Conservation (phyloP, 2,329 filamentous ascomycete species). For the Blastomyces emzantsi region DNA sequence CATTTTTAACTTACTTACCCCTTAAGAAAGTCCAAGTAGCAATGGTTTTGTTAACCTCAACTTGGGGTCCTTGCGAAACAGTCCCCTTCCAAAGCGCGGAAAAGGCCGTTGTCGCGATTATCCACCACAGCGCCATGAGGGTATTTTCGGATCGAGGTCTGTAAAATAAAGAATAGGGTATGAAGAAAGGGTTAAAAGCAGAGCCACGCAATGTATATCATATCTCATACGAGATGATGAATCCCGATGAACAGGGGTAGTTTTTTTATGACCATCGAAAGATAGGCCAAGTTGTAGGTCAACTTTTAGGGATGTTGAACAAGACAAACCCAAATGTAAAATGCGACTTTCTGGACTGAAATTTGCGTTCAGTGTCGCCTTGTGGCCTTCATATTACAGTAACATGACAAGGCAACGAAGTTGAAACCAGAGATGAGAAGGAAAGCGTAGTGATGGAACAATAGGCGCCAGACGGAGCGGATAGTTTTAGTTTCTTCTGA, state of each 20-base stretch:
- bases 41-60: conserved; percentile 50
- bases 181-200: background rate
- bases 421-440: background rate
- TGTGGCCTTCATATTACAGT: background rate
- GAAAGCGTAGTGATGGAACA: background rate
- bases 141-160: background rate
- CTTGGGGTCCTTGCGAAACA: conserved; percentile 34
- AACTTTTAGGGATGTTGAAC: background rate
- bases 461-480: background rate
- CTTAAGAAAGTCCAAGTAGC: conserved; percentile 47
- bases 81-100: conserved; percentile 18
- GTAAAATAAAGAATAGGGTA: background rate
- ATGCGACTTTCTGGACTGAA: background rate
- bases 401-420: background rate
- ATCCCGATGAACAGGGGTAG: background rate
- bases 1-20: conserved; percentile 22
- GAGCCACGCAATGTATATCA: background rate
- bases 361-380: background rate
- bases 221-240: background rate
- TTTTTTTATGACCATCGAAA: background rate
- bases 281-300: background rate
- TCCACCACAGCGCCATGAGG: conserved; percentile 9
- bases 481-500: background rate
- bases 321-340: background rate
- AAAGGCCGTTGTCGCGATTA: conserved; percentile 11